phyloP scores from a whole-genome alignment of 176 grass and related monocot species.

The Themeda triandra region DNA sequence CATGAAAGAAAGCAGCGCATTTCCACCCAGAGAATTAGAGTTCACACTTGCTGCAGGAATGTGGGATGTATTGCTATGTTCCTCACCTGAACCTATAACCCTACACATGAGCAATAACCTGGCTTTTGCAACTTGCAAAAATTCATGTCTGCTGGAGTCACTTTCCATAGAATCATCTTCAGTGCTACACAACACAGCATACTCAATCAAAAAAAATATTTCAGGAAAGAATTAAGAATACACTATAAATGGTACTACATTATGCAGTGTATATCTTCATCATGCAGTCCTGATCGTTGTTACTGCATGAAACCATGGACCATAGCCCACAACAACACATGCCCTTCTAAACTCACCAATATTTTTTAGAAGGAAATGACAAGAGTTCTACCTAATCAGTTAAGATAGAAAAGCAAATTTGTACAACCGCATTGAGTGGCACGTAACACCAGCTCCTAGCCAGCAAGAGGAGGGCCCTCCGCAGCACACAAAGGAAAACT shows the following conservation, averaged over 20 bases:
- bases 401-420: no score
- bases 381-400: no score
- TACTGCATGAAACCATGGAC: not conserved
- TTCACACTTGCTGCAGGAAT: not conserved
- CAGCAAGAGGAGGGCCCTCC: no score
- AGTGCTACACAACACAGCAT: not conserved
- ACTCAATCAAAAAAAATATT: not conserved
- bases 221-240: no score
- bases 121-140: conserved; percentile 5
- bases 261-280: not conserved
- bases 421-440: no score
- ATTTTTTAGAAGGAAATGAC: no score
- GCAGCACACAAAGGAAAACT: no score
- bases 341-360: not conserved
- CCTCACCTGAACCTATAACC: conserved; percentile 30
- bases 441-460: no score
- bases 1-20: conserved; percentile 53
- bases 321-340: not conserved
- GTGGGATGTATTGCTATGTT: conserved; percentile 35
- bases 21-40: conserved; percentile 35
- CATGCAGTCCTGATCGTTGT: not conserved
- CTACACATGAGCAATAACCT: conserved; percentile 20
- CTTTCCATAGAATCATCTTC: not conserved
- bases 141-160: not conserved
- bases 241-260: no score